A percentile compares a stretch with the other conserved stretches of the same genome.
Conservation (phyloP, 1,139 yeast species). For the Magnusiomyces starmeri region DNA sequence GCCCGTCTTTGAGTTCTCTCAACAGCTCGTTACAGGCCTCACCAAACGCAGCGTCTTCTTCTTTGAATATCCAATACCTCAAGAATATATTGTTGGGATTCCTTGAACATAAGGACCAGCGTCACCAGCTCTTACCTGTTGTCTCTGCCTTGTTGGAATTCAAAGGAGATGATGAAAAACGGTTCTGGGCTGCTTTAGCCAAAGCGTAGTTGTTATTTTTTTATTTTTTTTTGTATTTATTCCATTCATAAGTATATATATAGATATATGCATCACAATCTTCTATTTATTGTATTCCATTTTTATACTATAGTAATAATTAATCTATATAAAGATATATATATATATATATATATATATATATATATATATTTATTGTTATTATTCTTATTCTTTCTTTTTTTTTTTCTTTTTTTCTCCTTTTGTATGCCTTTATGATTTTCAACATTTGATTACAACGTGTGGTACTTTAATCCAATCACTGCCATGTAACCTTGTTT, state of each 20-base stretch:
- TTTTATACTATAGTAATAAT: background rate
- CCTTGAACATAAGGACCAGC: slow-evolving; percentile 85
- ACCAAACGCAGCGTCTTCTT: background rate
- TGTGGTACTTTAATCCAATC: no score
- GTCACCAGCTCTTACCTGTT: slow-evolving; percentile 78
- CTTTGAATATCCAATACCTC: slow-evolving; percentile 59
- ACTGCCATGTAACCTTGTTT: slow-evolving; percentile 13
- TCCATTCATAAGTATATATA: background rate
- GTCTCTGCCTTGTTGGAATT: slow-evolving; percentile 66
- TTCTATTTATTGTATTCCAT: background rate
- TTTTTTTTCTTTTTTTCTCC: background rate
- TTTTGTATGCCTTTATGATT: background rate
- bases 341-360: no score
- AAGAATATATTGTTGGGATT: slow-evolving; percentile 85
- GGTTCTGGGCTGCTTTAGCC: slow-evolving; percentile 54
- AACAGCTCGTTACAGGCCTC: background rate
- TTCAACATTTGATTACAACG: background rate
- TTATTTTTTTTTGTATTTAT: background rate
- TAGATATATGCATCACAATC: background rate
- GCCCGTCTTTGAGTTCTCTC: slow-evolving; percentile 1
- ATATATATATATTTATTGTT: no score
- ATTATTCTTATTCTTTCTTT: no score
- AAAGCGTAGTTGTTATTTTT: background rate
- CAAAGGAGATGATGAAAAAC: slow-evolving; percentile 61
- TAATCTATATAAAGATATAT: background rate